Evolutionary conservation across 1,284 basidiomycete species (phyloP).

Genomic region (Boletus semigastroideus): DNA sequence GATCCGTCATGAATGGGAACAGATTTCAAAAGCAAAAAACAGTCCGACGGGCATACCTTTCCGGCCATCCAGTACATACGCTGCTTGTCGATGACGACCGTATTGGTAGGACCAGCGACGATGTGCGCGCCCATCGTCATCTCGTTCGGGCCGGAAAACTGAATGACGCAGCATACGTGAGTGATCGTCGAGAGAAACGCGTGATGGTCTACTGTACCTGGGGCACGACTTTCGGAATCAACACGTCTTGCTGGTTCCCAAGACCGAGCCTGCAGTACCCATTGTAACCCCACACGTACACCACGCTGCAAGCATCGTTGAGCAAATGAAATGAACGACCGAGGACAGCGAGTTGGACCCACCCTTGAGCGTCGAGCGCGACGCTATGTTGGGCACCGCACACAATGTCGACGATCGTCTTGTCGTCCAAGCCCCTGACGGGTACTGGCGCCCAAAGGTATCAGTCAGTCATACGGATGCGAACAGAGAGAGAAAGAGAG

Average conservation of each 20-base stretch:
- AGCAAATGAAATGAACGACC: no score
- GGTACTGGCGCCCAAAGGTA: slow-evolving; percentile 46
- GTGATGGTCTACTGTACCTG: slow-evolving; percentile 43
- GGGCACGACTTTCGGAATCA: slow-evolving; percentile 76
- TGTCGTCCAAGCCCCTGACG: slow-evolving; percentile 70
- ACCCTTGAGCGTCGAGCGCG: slow-evolving; percentile 79
- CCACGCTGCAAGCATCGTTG: slow-evolving; percentile 39
- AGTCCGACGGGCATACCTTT: slow-evolving; percentile 49
- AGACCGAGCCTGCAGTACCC: slow-evolving; percentile 80
- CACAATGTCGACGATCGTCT: slow-evolving; percentile 77
- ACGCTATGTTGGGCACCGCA: slow-evolving; percentile 88
- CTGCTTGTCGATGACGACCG: slow-evolving; percentile 82
- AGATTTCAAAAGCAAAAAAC: slow-evolving; percentile 4
- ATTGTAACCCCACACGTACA: slow-evolving; percentile 88
- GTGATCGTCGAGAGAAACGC: background rate
- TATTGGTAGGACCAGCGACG: slow-evolving; percentile 80
- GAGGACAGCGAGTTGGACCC: no score
- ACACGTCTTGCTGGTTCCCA: slow-evolving; percentile 80
- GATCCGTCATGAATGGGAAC: slow-evolving; percentile 18
- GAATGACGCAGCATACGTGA: background rate
- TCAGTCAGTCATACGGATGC: slow-evolving; percentile 12
- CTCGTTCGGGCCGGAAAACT: slow-evolving; percentile 75
- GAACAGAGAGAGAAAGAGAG: slow-evolving; percentile 1
- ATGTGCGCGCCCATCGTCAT: slow-evolving; percentile 64
- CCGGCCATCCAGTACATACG: slow-evolving; percentile 85